Percentiles rank a stretch among this genome's conserved stretches.
Conservation (phyloP, 768 basidiomycete species). For the Macrolepiota dolichaula region DNA sequence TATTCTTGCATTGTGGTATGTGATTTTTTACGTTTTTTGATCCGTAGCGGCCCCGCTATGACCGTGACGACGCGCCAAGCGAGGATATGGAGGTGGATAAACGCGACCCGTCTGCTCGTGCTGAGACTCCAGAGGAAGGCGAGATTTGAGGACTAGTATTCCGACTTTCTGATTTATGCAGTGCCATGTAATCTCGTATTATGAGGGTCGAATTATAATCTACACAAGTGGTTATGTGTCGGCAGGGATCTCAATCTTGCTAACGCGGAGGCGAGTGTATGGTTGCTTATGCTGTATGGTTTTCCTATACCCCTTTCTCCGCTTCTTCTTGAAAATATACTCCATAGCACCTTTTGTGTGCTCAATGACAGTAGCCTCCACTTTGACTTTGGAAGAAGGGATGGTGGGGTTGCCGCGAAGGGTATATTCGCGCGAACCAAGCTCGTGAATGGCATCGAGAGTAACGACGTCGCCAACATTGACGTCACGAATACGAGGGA, state of each 20-base stretch:
- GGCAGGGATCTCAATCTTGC: slow-evolving; percentile 60
- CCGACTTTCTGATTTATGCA: background rate
- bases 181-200: slow-evolving; percentile 11
- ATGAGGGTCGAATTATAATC: slow-evolving; percentile 13
- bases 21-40: slow-evolving; percentile 14
- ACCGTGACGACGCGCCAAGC: slow-evolving; percentile 31
- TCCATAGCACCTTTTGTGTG: slow-evolving; percentile 96
- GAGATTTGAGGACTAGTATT: slow-evolving; percentile 55
- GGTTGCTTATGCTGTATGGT: slow-evolving; percentile 92
- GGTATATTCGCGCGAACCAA: slow-evolving; percentile 94
- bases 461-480: slow-evolving; percentile 81
- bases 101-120: slow-evolving; percentile 42
- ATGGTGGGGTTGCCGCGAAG: slow-evolving; percentile 77
- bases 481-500: slow-evolving; percentile 85
- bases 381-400: slow-evolving; percentile 60
- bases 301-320: slow-evolving; percentile 97
- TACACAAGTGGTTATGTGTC: slow-evolving; percentile 21
- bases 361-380: slow-evolving; percentile 91
- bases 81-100: slow-evolving; percentile 44
- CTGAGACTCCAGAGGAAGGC: slow-evolving; percentile 84
- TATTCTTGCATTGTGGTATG: background rate
- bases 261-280: slow-evolving; percentile 92
- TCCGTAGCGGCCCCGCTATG: slow-evolving; percentile 50
- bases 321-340: slow-evolving; percentile 91
- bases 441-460: slow-evolving; percentile 86